Evolutionary conservation across 768 basidiomycete species (phyloP), one percentile per base, ranked within the genome.

Genomic region (Leucosporidium scottii): DNA sequence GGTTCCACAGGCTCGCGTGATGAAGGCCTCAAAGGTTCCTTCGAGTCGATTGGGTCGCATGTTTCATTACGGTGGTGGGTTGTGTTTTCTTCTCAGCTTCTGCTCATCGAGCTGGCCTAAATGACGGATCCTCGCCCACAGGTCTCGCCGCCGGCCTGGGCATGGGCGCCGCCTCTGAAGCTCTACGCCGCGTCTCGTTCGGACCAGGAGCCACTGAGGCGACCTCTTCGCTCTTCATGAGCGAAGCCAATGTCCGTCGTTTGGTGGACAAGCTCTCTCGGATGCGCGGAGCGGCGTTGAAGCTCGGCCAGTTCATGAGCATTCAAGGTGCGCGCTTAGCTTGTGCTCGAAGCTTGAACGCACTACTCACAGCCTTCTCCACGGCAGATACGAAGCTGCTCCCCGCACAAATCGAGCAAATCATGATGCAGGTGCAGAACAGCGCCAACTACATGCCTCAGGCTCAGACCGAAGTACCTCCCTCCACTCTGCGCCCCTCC

Each of bases 371-470:
- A 57, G 57, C 44, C 50, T 56, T 54, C 55, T 28, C 34, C 28
- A 21, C 13, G 31, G 15, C 72, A 97, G 94, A 99, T 77, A 89
- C 91, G 0, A 88, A 94, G 70, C 80, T 90, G 48, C 81, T 99
- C 2, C 90, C 93, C 0, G 84, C 88, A 0, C 91, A 94, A 71
- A 79, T 97, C 4, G 93, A 97, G 75, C 83, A 84, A 62, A 88
- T 99, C 36, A 86, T 99, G 73, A 84, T 91, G 60, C 82, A 88
- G 34, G 93, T 99, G 0, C 94, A 98, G 76, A 90, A 94, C 72
- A 86, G 88, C 73, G 94, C 94, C 1, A 91, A 99, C 78, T 97
- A 97, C 77, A 99, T 99, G 94, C 94, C 94, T 0, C 88, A 94
- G 73, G 93, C 89, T 89, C 94, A 99, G 77, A 89, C 97, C 86